phyloP scores from a whole-genome alignment of 768 basidiomycete species.

The Leccinum variicolor region DNA sequence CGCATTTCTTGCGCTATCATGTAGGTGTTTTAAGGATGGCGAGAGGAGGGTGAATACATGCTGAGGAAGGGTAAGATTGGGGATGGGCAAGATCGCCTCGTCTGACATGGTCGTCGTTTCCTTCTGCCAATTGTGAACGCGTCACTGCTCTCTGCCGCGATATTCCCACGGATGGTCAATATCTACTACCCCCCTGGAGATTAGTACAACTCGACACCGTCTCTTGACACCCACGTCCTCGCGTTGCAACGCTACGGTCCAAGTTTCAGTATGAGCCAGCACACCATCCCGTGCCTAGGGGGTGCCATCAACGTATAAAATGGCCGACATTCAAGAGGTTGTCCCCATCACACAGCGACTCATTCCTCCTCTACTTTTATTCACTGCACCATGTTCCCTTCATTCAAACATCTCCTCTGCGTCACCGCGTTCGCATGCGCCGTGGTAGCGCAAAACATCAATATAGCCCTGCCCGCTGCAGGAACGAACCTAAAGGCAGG shows the following conservation, averaged over 20 bases:
- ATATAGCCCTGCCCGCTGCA: constrained; percentile 35
- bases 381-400: constrained; percentile 8
- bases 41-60: constrained; percentile 72
- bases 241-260: background rate
- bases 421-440: constrained; percentile 4
- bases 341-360: background rate
- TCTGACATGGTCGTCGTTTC: constrained; percentile 59
- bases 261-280: too few species aligned
- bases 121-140: constrained; percentile 8
- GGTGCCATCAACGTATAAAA: constrained; percentile 7
- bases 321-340: background rate
- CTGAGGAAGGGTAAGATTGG: constrained; percentile 81
- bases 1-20: constrained; percentile 59
- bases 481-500: constrained; percentile 34
- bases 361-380: too few species aligned
- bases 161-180: background rate
- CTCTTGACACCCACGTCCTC: background rate
- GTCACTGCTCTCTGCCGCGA: constrained; percentile 6
- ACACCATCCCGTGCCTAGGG: background rate
- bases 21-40: constrained; percentile 56
- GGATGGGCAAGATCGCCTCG: constrained; percentile 79
- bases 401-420: constrained; percentile 9
- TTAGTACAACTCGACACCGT: background rate
- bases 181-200: background rate
- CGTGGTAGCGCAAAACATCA: constrained; percentile 38